phyloP scores from a whole-genome alignment of 805 yeast genomes.

The Nakazawaea peltata region DNA sequence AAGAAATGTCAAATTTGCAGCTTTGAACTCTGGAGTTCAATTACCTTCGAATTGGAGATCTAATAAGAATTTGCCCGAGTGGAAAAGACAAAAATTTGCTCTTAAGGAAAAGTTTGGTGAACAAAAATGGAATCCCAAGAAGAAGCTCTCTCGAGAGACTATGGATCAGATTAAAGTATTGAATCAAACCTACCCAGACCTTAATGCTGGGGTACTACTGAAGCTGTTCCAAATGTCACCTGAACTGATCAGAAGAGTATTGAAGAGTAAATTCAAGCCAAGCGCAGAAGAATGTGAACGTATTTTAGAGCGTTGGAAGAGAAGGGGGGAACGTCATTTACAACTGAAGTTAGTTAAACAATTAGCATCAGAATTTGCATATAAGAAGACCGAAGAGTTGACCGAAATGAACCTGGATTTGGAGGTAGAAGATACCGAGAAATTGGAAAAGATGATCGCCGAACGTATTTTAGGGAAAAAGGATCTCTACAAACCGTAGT shows the following conservation, averaged over 20 bases:
- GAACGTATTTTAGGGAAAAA: slow-evolving; percentile 2
- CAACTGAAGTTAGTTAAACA: slow-evolving; percentile 16
- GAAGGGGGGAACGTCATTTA: slow-evolving; percentile 31
- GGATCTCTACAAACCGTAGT: neutral
- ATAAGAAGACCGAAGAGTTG: slow-evolving; percentile 16
- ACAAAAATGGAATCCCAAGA: slow-evolving; percentile 57
- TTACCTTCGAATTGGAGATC: slow-evolving; percentile 42
- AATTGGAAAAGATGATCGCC: slow-evolving; percentile 8
- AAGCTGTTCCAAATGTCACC: slow-evolving; percentile 65
- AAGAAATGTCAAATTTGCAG: slow-evolving; percentile 11
- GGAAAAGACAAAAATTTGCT: slow-evolving; percentile 66
- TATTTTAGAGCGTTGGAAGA: slow-evolving; percentile 43
- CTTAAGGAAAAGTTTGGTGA: slow-evolving; percentile 52
- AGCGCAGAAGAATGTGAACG: slow-evolving; percentile 39
- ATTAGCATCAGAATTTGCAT: slow-evolving; percentile 19
- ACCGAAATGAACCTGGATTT: slow-evolving; percentile 12
- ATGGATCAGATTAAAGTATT: slow-evolving; percentile 57
- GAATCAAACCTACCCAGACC: slow-evolving; percentile 49
- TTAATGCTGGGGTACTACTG: slow-evolving; percentile 53
- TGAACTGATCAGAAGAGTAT: slow-evolving; percentile 72
- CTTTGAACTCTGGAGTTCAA: slow-evolving; percentile 13
- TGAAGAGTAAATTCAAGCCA: slow-evolving; percentile 74
- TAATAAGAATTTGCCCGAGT: slow-evolving; percentile 39
- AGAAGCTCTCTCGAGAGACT: slow-evolving; percentile 57
- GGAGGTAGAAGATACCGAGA: slow-evolving; percentile 21